These are phyloP conservation scores for Fusarium sp. DNA, from an alignment of 2,329 filamentous ascomycete genomes.

Conservation along the genomic window DNA sequence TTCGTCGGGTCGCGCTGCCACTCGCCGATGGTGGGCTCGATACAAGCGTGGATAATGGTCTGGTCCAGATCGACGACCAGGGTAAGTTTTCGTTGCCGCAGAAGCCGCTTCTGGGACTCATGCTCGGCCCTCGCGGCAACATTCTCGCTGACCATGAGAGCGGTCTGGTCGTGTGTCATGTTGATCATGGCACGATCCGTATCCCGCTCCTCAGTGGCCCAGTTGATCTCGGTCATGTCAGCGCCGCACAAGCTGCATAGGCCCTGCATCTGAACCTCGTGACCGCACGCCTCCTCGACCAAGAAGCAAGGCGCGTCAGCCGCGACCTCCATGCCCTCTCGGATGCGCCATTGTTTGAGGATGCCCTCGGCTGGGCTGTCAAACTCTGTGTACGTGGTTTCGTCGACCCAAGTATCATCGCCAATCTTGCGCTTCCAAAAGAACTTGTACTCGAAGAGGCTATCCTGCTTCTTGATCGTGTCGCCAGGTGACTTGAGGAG, in stretches of 20 bases:
- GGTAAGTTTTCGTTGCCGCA: slow-evolving; percentile 86
- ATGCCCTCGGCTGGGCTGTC: slow-evolving; percentile 86
- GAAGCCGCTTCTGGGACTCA: slow-evolving; percentile 84
- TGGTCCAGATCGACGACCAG: slow-evolving; percentile 97
- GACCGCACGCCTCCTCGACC: slow-evolving; percentile 90
- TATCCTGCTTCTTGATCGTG: slow-evolving; percentile 78
- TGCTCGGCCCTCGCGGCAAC: slow-evolving; percentile 87
- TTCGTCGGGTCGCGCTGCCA: slow-evolving; percentile 92
- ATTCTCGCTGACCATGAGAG: slow-evolving; percentile 83
- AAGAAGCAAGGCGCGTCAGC: slow-evolving; percentile 73
- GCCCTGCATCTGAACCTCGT: slow-evolving; percentile 91
- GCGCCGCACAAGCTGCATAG: slow-evolving; percentile 93
- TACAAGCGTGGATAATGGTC: slow-evolving; percentile 97
- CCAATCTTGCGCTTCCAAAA: slow-evolving; percentile 82
- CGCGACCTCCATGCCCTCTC: slow-evolving; percentile 72
- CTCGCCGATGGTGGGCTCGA: slow-evolving; percentile 94
- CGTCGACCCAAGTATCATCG: slow-evolving; percentile 70
- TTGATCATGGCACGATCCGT: slow-evolving; percentile 91
- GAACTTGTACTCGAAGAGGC: slow-evolving; percentile 89
- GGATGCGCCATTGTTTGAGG: slow-evolving; percentile 81
- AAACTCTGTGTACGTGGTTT: slow-evolving; percentile 80
- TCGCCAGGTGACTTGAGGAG: slow-evolving; percentile 83
- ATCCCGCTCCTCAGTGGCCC: slow-evolving; percentile 83
- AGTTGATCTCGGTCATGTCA: slow-evolving; percentile 93
- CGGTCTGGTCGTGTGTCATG: slow-evolving; percentile 92